These are phyloP conservation scores for Ceriops zippeliana DNA, from an alignment of 345 rosid species.

Conservation along the genomic window DNA sequence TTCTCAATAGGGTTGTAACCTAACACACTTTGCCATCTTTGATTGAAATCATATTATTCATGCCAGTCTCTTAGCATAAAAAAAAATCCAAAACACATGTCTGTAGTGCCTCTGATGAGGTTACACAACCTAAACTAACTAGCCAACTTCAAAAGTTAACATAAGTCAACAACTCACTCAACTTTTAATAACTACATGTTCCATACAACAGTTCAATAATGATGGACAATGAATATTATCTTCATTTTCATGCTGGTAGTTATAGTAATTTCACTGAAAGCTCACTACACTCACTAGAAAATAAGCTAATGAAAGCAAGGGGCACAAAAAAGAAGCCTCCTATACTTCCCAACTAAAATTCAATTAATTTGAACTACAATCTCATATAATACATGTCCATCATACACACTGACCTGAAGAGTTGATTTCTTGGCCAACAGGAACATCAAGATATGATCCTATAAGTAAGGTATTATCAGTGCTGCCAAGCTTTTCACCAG, in stretches of 20 bases:
- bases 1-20: too few relatives aligned
- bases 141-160: neutral
- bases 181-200: neutral
- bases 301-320: neutral
- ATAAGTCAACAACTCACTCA: neutral
- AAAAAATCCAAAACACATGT: neutral
- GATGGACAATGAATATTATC: neutral
- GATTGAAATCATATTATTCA: too few relatives aligned
- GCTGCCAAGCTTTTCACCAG: slow-evolving; percentile 46
- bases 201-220: neutral
- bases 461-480: slow-evolving; percentile 66
- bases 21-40: too few relatives aligned
- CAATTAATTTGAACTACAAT: neutral
- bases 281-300: too few relatives aligned
- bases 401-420: slow-evolving; percentile 67
- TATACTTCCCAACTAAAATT: neutral
- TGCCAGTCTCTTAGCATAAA: neutral
- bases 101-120: neutral
- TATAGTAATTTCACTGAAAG: too few relatives aligned
- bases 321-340: neutral
- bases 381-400: slow-evolving; percentile 4
- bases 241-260: too few relatives aligned
- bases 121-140: neutral
- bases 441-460: slow-evolving; percentile 91
- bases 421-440: slow-evolving; percentile 86